Evolutionary conservation across 2,329 filamentous ascomycete genomes (phyloP), one percentile per base, ranked within the genome.

Genomic region (Alternaria longipes): DNA sequence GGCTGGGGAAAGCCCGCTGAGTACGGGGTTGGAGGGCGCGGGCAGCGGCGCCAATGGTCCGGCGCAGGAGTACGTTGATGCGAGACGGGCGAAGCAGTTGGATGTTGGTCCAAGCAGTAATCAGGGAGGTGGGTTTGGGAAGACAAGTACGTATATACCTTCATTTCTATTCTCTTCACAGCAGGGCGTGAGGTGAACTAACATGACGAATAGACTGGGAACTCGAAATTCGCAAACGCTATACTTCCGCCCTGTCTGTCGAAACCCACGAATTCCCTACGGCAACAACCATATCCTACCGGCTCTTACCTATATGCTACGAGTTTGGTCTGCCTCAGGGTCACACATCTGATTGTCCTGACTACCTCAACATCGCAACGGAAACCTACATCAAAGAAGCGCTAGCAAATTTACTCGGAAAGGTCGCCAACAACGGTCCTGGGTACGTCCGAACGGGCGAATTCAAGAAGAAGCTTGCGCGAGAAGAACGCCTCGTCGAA

Each of bases 91-190:
- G 55, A 85, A 84, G 69, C 74, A 84, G 45, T 83, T 85, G 28
- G 85, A 89, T 30, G 87, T 92, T 58, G 85, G 88, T 8, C 89
- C 90, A 26, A 85, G 89, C 28, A 73, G 70, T 89, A 88, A 72
- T 34, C 90, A 90, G 24, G 90, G 88, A 28, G 90, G 88, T 32
- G 90, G 90, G 20, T 84, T 94, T 46, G 93, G 92, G 68, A 93
- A 94, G 84, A 96, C 85, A 36, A 88, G 90, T 93, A 83, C 75
- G 89, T 80, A 8, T 30, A 16, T 28, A 26, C 38, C n/a, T n/a
- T 22, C 4, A 9, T 30, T 26, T 5, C 49, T 14, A 28, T 6
- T 30, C 14, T 16, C 32, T 36, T 3, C 11, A 30, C 28, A 30
- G 28, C 11, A 36, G 30, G 7, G 32, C 2, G 14, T 14, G 14